Evolutionary conservation across 345 rosid species (phyloP), one percentile per base, ranked within the genome.

Genomic region (Citrus trifoliata): DNA sequence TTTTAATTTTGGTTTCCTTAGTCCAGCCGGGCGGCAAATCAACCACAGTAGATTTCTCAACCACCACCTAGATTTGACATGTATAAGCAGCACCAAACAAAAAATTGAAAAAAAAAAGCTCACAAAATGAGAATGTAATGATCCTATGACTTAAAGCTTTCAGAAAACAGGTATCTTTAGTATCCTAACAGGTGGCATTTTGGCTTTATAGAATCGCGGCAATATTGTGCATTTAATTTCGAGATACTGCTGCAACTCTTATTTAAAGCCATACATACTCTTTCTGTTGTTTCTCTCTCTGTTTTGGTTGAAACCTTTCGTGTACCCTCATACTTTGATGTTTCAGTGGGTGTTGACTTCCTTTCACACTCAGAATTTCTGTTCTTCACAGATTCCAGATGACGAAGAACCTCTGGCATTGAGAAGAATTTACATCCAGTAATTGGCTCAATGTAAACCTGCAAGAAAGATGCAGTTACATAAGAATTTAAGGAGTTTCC

Each of bases 21-120:
- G 76, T 76, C 90, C 88, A 87, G 38, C 87, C 85, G 25, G 83
- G 76, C 3, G 88, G 88, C 76, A 78, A 82, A 78, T 82, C 86
- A 42, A 67, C 80, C 25, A 19, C 73, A 4, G 75, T 73, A 63
- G 82, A 67, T 63, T 75, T 81, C 76, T 51, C 74, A 24, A 80
- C 84, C 32, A 40, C 76, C 60, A 80, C 85, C 90, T 87, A 78
- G 67, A 78, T 58, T 67, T 72, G 67, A 63, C 35, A 14, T 10
- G 58, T 8, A 71, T 27, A 73, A 35, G 67, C 58, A 79, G 64
- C 0, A 66, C 37, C 63, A 35, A 67, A 53, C 24, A 62, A 58
- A 16, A 16, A 69, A 21, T 69, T 68, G 14, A 12, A 71, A 4
- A 59, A 27, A 71, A 13, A 59, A 42, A 35, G 37, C 55, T 10